These are phyloP conservation scores for Sporothrix humicola DNA, from an alignment of 2,329 filamentous ascomycete species.

Conservation along the genomic window DNA sequence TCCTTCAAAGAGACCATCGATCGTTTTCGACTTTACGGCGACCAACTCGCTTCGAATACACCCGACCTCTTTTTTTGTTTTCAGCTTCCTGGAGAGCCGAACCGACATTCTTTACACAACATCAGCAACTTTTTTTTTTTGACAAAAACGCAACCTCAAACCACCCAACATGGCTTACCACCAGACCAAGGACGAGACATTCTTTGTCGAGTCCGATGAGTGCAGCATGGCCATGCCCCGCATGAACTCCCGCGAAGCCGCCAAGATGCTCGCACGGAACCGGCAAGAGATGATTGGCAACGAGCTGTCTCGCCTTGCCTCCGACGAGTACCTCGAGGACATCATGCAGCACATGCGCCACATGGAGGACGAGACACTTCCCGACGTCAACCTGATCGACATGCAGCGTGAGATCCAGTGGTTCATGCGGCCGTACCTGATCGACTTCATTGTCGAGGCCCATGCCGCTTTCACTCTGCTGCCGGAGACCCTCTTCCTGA, in stretches of 20 bases:
- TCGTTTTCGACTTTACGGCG: slow-evolving; percentile 18
- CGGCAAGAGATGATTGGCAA: slow-evolving; percentile 87
- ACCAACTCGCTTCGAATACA: slow-evolving; percentile 32
- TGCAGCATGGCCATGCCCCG: slow-evolving; percentile 54
- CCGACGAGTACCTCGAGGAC: slow-evolving; percentile 92
- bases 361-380: slow-evolving; percentile 94
- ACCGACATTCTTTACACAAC: slow-evolving; percentile 27
- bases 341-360: slow-evolving; percentile 91
- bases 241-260: slow-evolving; percentile 74
- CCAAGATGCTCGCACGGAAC: slow-evolving; percentile 78
- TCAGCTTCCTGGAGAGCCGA: slow-evolving; percentile 36
- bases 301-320: slow-evolving; percentile 82
- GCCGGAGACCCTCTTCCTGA: slow-evolving; percentile 93
- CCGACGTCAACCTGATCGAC: slow-evolving; percentile 96
- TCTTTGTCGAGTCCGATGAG: slow-evolving; percentile 64
- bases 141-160: not conserved
- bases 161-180: slow-evolving; percentile 43
- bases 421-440: slow-evolving; percentile 98
- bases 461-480: slow-evolving; percentile 93
- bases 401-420: slow-evolving; percentile 99
- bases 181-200: slow-evolving; percentile 51
- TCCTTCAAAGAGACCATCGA: slow-evolving; percentile 45
- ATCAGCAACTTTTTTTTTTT: not conserved
- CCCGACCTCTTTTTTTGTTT: not conserved
- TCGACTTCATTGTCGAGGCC: slow-evolving; percentile 97